These are phyloP conservation scores for Diplodia mutila DNA, from an alignment of 2,329 filamentous ascomycete species.

Conservation along the genomic window DNA sequence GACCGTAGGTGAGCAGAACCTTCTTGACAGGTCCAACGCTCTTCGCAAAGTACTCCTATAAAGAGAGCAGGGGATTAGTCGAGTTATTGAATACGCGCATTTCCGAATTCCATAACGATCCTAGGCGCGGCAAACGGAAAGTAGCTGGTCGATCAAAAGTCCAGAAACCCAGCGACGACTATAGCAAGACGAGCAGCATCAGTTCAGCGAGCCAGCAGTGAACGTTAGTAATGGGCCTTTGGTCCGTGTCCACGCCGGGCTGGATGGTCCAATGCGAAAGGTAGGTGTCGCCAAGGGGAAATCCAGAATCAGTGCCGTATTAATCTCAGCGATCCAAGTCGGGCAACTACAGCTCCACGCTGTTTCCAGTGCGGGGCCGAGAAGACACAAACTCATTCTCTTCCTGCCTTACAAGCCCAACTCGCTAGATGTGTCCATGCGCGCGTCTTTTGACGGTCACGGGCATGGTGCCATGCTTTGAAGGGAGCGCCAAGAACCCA, in stretches of 20 bases:
- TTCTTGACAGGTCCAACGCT: slow-evolving; percentile 89
- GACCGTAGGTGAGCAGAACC: slow-evolving; percentile 89
- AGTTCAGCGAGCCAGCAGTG: slow-evolving; percentile 63
- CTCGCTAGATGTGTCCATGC: neutral
- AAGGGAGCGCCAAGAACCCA: neutral
- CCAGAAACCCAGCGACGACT: slow-evolving; percentile 25
- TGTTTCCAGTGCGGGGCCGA: neutral
- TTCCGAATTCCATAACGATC: slow-evolving; percentile 8
- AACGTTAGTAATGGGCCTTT: slow-evolving; percentile 48
- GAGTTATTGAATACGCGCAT: slow-evolving; percentile 31
- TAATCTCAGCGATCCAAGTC: slow-evolving; percentile 11
- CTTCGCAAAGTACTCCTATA: slow-evolving; percentile 93
- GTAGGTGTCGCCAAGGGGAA: neutral
- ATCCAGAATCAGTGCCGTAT: slow-evolving; percentile 4
- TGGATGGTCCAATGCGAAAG: neutral
- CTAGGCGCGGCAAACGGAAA: slow-evolving; percentile 34
- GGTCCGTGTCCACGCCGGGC: neutral
- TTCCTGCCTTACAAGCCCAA: neutral
- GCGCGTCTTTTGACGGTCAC: neutral
- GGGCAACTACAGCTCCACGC: neutral
- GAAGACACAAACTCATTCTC: neutral
- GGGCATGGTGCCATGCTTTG: neutral
- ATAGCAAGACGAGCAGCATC: slow-evolving; percentile 41
- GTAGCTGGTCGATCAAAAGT: slow-evolving; percentile 25
- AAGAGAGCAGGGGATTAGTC: slow-evolving; percentile 69